Base-by-base conservation (phyloP, 805 yeast species). In the Yarrowia sp. region DNA sequence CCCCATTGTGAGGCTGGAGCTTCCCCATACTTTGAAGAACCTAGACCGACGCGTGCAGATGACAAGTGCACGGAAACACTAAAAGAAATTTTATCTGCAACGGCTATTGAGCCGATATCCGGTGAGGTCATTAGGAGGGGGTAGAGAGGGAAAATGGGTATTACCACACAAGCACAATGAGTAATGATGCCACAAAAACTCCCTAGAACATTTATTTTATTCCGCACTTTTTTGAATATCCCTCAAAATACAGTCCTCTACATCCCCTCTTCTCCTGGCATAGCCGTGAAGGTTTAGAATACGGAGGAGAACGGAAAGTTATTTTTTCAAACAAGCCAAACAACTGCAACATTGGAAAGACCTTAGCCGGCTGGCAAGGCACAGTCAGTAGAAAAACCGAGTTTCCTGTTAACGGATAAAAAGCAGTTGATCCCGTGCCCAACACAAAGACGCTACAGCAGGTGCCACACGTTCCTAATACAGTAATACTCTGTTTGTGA, bases 101-200 rank as follows among this genome's bases (percentile, higher is more conserved):
- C 58, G 58, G 58, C 58, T 51, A 51, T 51, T 51, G 58, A 51
- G 58, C 28, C 58, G 58, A 38, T 51, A 51, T 36, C 58, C 58
- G 58, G 13, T 32, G 32, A 8, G 32, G 31, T 14, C 2, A 5
- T 4, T 47, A 9, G 17, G 35, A 14, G 22, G 8, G 4, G 18
- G 10, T n/a, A 32, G 51, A 15, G 38, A 5, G 14, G n/a, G 50
- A n/a, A 5, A 9, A 15, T 1, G 6, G 22, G 9, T 17, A 28
- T 8, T 22, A 8, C 28, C 5, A 22, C 5, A 22, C 28, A 22
- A 22, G 28, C 28, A 3, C 28, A 22, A 5, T 5, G 28, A 22
- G 3, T 22, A 22, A 3, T 22, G 28, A 22, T 22, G 28, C 28
- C 28, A 22, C 5, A 22, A 22, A 22, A 22, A 3, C 28, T 22